A percentile compares a stretch with the other conserved stretches of the same genome.
Conservation (phyloP, 345 rosid species). For the Raphanus raphanistrum region DNA sequence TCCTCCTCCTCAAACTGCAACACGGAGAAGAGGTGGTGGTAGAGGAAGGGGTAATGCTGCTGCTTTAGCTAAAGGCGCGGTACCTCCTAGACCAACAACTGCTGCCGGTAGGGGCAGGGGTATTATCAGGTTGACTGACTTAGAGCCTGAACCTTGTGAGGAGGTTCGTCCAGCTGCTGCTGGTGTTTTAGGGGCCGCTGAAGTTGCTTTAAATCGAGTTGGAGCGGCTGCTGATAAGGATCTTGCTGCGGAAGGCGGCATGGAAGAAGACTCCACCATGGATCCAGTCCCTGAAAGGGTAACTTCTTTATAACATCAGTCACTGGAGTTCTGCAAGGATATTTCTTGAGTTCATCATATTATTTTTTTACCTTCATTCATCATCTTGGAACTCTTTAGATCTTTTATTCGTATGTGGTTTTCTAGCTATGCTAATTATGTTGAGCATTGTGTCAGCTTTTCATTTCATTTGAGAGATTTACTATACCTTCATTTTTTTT, state of each 20-base stretch:
- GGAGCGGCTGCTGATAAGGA: slow-evolving; percentile 83
- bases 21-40: slow-evolving; percentile 94
- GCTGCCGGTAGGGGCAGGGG: slow-evolving; percentile 92
- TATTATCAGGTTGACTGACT: slow-evolving; percentile 72
- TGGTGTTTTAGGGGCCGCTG: slow-evolving; percentile 62
- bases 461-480: slow-evolving; percentile 14
- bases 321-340: background rate
- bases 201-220: slow-evolving; percentile 63
- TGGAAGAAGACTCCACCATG: slow-evolving; percentile 77
- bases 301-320: slow-evolving; percentile 23
- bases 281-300: slow-evolving; percentile 94
- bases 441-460: slow-evolving; percentile 9
- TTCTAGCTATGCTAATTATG: background rate
- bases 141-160: slow-evolving; percentile 84
- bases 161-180: slow-evolving; percentile 56
- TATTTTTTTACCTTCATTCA: background rate
- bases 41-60: slow-evolving; percentile 79
- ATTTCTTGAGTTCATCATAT: slow-evolving; percentile 11
- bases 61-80: slow-evolving; percentile 71
- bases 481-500: slow-evolving; percentile 23
- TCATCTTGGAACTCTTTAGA: slow-evolving; percentile 3
- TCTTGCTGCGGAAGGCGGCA: slow-evolving; percentile 78
- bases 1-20: slow-evolving; percentile 53
- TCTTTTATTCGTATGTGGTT: slow-evolving; percentile 14
- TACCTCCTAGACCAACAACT: slow-evolving; percentile 62